Percentiles rank a stretch among this genome's conserved stretches.
phyloP scores from a whole-genome alignment of 352 stramenopile species.

The Pythium phragmiticola region DNA sequence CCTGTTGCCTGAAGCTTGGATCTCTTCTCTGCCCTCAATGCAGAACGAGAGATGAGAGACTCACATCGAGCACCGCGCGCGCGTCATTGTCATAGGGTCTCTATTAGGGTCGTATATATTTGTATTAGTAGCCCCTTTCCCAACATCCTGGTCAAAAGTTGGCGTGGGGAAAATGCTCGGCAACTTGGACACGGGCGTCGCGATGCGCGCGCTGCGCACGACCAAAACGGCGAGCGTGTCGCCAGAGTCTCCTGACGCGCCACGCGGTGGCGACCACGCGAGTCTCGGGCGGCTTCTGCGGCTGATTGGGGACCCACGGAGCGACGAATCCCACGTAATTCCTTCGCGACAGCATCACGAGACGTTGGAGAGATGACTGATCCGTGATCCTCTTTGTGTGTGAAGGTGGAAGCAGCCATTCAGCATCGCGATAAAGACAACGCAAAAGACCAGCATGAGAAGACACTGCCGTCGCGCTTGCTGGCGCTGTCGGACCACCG shows the following conservation, averaged over 20 bases:
- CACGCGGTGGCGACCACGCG: conserved; percentile 3
- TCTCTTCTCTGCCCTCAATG: background rate
- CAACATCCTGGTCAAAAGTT: conserved; percentile 7
- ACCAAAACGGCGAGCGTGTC: background rate
- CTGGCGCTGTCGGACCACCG: conserved; percentile 49
- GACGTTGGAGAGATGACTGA: background rate
- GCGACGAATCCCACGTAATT: conserved; percentile 23
- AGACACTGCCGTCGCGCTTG: background rate
- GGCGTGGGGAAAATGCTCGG: background rate
- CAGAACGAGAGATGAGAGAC: background rate
- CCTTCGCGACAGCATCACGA: background rate
- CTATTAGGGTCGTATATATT: conserved; percentile 1
- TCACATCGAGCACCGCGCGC: background rate
- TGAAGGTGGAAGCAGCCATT: conserved; percentile 21
- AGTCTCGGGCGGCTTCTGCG: conserved; percentile 31
- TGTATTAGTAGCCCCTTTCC: conserved; percentile 9
- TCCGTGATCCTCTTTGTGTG: background rate
- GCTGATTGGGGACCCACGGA: conserved; percentile 21
- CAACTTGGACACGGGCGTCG: background rate
- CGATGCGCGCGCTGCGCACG: conserved; percentile 19
- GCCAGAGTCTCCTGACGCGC: background rate
- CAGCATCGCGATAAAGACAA: background rate
- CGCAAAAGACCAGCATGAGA: background rate
- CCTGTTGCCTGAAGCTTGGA: background rate
- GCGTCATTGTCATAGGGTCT: background rate